Conservation (phyloP, 1,284 basidiomycete genomes). For the Pisolithus thermaeus region DNA sequence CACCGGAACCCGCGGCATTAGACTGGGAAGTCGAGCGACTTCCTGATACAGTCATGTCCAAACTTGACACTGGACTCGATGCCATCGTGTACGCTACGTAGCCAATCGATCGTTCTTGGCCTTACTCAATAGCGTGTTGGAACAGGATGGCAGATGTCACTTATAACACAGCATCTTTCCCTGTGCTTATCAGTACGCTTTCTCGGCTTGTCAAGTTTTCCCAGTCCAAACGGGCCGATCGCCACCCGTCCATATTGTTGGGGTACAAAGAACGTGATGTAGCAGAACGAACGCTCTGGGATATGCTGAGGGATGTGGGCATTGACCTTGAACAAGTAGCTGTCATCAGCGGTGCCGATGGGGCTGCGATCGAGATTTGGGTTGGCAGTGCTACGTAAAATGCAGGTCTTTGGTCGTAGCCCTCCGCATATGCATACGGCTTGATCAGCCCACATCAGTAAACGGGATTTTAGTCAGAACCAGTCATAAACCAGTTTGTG, state of each 20-base stretch:
- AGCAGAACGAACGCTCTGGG: conserved; percentile 70
- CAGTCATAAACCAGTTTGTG: too few species aligned
- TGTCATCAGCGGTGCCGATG: conserved; percentile 48
- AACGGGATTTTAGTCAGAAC: too few species aligned
- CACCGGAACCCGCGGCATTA: conserved; percentile 45
- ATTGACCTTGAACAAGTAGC: conserved; percentile 53
- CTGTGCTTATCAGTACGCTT: conserved; percentile 56
- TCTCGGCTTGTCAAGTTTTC: conserved; percentile 35
- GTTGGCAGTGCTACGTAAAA: conserved; percentile 24
- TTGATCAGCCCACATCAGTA: too few species aligned
- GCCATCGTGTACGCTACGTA: conserved; percentile 42
- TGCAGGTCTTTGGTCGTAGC: too few species aligned
- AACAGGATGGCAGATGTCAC: conserved; percentile 84
- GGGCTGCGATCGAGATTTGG: conserved; percentile 71
- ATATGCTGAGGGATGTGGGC: conserved; percentile 43
- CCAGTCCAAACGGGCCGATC: conserved; percentile 6
- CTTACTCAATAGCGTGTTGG: too few species aligned
- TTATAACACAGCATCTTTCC: conserved; percentile 83
- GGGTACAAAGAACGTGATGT: conserved; percentile 82
- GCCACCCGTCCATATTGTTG: conserved; percentile 51
- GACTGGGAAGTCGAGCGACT: conserved; percentile 68
- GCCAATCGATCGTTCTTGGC: too few species aligned
- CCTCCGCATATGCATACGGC: too few species aligned
- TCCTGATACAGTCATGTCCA: conserved; percentile 35
- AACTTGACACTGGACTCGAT: conserved; percentile 41